A percentile compares a stretch with the other conserved stretches of the same genome.
Conservation (phyloP, 2,329 filamentous ascomycete genomes). For the Phialocephala subalpina region DNA sequence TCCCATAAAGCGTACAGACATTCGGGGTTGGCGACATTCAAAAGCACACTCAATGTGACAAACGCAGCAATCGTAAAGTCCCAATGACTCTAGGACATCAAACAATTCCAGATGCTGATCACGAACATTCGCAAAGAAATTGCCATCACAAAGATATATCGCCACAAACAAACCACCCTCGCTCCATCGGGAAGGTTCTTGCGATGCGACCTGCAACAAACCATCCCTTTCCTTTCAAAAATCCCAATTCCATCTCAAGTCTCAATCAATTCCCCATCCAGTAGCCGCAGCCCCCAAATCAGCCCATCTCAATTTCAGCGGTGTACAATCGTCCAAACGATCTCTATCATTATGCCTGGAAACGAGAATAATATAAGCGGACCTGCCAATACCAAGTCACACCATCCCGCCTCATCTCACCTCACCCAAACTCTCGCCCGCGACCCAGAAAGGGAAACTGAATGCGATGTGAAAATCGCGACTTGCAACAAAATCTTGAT, state of each 20-base stretch:
- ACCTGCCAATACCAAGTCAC: background rate
- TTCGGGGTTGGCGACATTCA: too few species aligned
- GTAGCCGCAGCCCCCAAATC: conserved; percentile 1
- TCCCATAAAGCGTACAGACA: too few species aligned
- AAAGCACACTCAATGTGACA: too few species aligned
- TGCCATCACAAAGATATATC: background rate
- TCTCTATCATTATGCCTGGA: background rate
- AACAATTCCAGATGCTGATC: too few species aligned
- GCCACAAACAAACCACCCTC: conserved; percentile 10
- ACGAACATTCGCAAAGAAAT: background rate
- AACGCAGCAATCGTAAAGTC: too few species aligned
- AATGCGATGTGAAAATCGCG: conserved; percentile 3
- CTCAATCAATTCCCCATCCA: background rate
- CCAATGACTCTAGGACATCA: too few species aligned
- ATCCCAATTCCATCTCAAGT: background rate
- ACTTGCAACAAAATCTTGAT: background rate
- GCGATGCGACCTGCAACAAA: conserved; percentile 15
- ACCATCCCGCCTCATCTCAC: background rate
- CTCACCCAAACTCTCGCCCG: too few species aligned
- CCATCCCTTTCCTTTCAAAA: background rate
- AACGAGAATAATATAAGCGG: too few species aligned
- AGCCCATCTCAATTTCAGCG: conserved; percentile 6
- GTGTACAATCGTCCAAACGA: background rate
- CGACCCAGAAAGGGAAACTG: background rate
- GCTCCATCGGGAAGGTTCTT: conserved; percentile 19